Evolutionary conservation across 2,329 filamentous ascomycete species (phyloP).

Genomic region (Colletotrichum acutatum): DNA sequence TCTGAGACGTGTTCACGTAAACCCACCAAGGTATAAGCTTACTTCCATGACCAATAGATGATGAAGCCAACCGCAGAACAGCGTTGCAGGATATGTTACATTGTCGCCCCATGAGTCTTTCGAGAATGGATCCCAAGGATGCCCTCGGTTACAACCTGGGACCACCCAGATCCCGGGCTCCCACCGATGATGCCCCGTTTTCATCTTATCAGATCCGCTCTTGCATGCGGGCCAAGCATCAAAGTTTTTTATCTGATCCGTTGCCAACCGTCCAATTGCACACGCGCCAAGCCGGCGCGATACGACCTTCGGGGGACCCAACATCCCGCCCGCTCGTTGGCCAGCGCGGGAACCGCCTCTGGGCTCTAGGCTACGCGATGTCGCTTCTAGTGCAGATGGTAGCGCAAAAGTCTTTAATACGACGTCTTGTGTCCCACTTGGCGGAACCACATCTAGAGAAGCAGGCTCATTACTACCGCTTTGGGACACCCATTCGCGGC

Average conservation of each 20-base stretch:
- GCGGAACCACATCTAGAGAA: neutral
- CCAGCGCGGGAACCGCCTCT: neutral
- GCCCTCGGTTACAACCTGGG: neutral
- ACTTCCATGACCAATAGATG: neutral
- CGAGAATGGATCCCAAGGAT: neutral
- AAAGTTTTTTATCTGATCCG: conserved; percentile 27
- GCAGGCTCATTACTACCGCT: neutral
- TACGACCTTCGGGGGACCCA: neutral
- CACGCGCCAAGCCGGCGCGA: conserved; percentile 13
- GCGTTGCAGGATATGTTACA: too few relatives aligned
- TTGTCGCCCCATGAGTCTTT: neutral
- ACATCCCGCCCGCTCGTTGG: neutral
- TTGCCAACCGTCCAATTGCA: neutral
- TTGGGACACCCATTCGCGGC: neutral
- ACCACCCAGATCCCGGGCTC: neutral
- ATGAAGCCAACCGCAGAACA: neutral
- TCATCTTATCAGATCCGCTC: conserved; percentile 32
- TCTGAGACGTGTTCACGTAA: too few relatives aligned
- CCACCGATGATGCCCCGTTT: neutral
- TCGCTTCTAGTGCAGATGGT: neutral
- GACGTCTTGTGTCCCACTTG: neutral
- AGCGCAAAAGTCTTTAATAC: neutral
- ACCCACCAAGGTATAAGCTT: neutral
- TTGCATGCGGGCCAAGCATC: conserved; percentile 16
- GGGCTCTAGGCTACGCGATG: too few relatives aligned